Conservation (phyloP, 345 rosid species). For the Syzygium oleosum region DNA sequence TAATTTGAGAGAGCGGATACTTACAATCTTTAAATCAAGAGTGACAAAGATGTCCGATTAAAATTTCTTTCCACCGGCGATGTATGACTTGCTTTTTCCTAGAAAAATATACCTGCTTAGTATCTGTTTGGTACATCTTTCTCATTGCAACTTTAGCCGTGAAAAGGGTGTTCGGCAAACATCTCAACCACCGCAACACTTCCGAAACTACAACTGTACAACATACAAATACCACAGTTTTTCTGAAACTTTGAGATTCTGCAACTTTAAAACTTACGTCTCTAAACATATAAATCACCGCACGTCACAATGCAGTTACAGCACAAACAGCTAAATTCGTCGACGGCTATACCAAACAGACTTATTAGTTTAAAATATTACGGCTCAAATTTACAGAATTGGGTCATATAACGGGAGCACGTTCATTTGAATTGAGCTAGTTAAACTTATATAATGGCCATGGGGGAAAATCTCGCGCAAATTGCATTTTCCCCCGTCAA, state of each 20-base stretch:
- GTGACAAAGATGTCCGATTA: not conserved
- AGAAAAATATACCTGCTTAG: not conserved
- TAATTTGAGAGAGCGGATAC: not conserved
- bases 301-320: not conserved
- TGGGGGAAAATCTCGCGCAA: not conserved
- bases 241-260: not conserved
- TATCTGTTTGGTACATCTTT: not conserved
- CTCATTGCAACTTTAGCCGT: not conserved
- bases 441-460: not conserved
- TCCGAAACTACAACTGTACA: no score
- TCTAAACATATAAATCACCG: not conserved
- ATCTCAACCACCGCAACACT: rapidly evolving
- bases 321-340: rapidly evolving
- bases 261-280: not conserved
- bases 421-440: not conserved
- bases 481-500: not conserved
- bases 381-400: not conserved
- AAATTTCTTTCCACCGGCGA: no score
- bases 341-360: not conserved
- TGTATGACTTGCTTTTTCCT: not conserved
- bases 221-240: not conserved
- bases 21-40: not conserved
- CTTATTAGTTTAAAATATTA: not conserved
- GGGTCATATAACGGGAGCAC: not conserved
- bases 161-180: not conserved